A percentile compares a stretch with the other conserved stretches of the same genome.
Conservation (phyloP, 2,329 filamentous ascomycete species). For the Penicillium verrucosum region DNA sequence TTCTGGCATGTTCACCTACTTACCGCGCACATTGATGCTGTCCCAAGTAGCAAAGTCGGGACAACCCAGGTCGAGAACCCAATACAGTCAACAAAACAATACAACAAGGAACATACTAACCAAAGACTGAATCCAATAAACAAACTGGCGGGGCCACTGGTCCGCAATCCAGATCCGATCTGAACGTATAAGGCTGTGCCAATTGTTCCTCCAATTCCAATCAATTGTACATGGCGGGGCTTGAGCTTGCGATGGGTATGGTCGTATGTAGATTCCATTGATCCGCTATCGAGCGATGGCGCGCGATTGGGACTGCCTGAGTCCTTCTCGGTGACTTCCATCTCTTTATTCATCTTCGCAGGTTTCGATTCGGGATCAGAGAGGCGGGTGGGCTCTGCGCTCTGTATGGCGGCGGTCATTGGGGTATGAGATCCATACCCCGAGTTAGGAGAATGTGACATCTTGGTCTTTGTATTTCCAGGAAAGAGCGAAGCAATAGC, state of each 20-base stretch:
- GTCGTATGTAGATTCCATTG: slow-evolving; percentile 27
- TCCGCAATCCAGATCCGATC: slow-evolving; percentile 40
- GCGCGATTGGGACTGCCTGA: slow-evolving; percentile 15
- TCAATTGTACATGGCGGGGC: slow-evolving; percentile 47
- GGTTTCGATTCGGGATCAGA: slow-evolving; percentile 15
- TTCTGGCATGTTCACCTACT: not conserved
- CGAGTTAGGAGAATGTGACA: slow-evolving; percentile 6
- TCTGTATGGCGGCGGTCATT: slow-evolving; percentile 15
- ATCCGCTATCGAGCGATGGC: slow-evolving; percentile 24
- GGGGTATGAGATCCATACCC: slow-evolving; percentile 13
- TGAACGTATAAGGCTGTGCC: slow-evolving; percentile 45
- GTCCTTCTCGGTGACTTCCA: slow-evolving; percentile 18
- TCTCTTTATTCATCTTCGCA: slow-evolving; percentile 10
- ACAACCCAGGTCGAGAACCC: slow-evolving; percentile 6
- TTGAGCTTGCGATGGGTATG: slow-evolving; percentile 44
- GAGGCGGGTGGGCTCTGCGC: slow-evolving; percentile 13
- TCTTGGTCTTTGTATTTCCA: not conserved
- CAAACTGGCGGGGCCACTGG: slow-evolving; percentile 44
- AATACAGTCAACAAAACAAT: slow-evolving; percentile 1
- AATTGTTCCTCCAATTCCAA: slow-evolving; percentile 48
- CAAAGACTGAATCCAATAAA: slow-evolving; percentile 48
- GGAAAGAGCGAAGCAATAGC: not conserved
- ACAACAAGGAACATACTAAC: slow-evolving; percentile 31
- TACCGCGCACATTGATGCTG: not conserved
- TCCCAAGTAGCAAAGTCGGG: not conserved